Conservation (phyloP, 179 eudicot genomes). For the Nepenthes alata region DNA sequence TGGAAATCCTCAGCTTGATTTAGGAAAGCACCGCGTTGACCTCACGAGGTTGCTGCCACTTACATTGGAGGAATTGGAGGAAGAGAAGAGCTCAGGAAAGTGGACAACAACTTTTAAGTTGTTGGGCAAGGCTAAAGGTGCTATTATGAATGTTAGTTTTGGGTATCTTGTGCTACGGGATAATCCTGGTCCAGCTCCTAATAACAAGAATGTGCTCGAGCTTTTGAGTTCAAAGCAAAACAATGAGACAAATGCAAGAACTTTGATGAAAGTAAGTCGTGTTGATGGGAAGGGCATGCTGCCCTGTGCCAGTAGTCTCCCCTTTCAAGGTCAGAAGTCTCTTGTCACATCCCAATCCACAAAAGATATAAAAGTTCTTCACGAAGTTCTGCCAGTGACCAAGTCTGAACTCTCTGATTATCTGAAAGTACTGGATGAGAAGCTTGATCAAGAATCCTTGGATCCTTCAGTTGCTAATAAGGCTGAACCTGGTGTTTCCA, state of each 20-base stretch:
- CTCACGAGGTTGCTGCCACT: conserved; percentile 84
- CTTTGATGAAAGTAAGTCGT: conserved; percentile 16
- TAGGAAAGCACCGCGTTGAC: conserved; percentile 89
- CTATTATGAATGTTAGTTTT: conserved; percentile 77
- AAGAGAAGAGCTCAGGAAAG: conserved; percentile 73
- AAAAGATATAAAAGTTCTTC: conserved; percentile 73
- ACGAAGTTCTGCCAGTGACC: conserved; percentile 53
- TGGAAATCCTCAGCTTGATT: conserved; percentile 57
- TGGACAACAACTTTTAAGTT: conserved; percentile 88
- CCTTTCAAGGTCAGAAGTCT: conserved; percentile 22
- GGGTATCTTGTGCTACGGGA: conserved; percentile 51
- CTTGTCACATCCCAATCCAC: conserved; percentile 24
- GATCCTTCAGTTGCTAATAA: conserved; percentile 24
- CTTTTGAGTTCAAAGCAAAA: conserved; percentile 25
- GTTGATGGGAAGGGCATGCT: conserved; percentile 23
- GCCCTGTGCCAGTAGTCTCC: conserved; percentile 47
- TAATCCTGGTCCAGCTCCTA: conserved; percentile 18
- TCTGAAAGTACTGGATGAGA: conserved; percentile 41
- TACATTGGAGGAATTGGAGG: conserved; percentile 85
- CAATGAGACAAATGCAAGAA: conserved; percentile 11
- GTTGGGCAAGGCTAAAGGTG: conserved; percentile 76
- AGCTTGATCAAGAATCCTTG: conserved; percentile 54
- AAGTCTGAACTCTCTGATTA: conserved; percentile 47
- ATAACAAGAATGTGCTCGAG: conserved; percentile 30
- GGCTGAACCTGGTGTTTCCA: conserved; percentile 25